Conservation (phyloP, 2,329 filamentous ascomycete species). For the Neophaeococcomyces aloes region DNA sequence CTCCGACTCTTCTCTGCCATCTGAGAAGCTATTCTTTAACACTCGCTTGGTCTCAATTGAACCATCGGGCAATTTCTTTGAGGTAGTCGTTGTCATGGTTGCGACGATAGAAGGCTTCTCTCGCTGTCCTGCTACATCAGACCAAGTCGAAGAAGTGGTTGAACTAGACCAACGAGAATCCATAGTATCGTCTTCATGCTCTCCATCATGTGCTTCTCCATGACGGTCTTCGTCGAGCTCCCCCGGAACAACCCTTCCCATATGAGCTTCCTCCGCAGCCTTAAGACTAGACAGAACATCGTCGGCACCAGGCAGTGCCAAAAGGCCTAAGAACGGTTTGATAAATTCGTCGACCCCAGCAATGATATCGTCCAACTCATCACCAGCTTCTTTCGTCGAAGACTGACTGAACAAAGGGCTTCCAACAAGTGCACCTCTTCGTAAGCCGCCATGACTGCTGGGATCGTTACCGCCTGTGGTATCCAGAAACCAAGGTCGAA, state of each 20-base stretch:
- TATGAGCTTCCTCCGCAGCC: no score
- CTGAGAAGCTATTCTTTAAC: constrained; percentile 48
- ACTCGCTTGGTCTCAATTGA: constrained; percentile 47
- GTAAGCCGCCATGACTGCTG: not conserved
- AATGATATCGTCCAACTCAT: no score
- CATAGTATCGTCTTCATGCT: not conserved
- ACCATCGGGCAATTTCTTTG: constrained; percentile 45
- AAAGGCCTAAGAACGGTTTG: no score
- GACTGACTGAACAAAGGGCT: no score
- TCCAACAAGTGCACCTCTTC: not conserved
- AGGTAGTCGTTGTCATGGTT: constrained; percentile 48
- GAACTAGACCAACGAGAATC: not conserved
- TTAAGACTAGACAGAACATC: no score
- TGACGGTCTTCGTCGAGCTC: not conserved
- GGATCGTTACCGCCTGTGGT: no score
- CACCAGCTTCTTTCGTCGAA: no score
- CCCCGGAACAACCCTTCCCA: no score
- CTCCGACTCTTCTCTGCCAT: constrained; percentile 49
- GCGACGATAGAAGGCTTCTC: constrained; percentile 35
- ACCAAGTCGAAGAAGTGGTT: constrained; percentile 7
- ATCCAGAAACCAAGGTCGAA: no score
- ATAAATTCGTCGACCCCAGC: no score
- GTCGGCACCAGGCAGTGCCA: no score
- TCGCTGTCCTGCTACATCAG: not conserved
- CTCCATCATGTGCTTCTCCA: not conserved